A percentile compares a stretch with the other conserved stretches of the same genome.
Evolutionary conservation across 495 filamentous ascomycete genomes (phyloP).

Genomic region (Antarctomyces pellizariae): DNA sequence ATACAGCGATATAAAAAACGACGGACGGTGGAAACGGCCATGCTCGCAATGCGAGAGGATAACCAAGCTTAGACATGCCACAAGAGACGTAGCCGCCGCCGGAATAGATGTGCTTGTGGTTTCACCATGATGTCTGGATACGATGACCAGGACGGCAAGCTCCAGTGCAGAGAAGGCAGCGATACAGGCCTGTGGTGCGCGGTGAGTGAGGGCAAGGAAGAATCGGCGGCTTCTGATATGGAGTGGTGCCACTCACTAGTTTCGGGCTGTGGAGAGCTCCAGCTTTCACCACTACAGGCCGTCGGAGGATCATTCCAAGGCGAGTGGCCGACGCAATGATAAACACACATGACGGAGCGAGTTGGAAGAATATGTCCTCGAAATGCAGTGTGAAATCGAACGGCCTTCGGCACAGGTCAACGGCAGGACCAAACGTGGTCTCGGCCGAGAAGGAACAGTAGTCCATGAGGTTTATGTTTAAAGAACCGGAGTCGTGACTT

Average conservation of each 20-base stretch:
- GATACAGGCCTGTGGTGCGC: slow-evolving; percentile 1
- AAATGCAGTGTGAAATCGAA: slow-evolving; percentile 5
- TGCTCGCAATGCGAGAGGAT: too few relatives aligned
- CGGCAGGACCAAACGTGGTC: slow-evolving; percentile 4
- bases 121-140: not conserved
- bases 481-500: too few relatives aligned
- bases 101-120: slow-evolving; percentile 1
- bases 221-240: too few relatives aligned
- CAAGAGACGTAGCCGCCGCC: slow-evolving; percentile 1
- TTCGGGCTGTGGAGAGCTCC: too few relatives aligned
- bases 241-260: too few relatives aligned
- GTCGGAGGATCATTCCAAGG: not conserved
- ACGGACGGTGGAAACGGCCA: slow-evolving; percentile 1
- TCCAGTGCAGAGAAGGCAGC: slow-evolving; percentile 3
- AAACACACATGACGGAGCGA: slow-evolving; percentile 4
- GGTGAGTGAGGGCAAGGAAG: not conserved
- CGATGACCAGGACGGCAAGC: slow-evolving; percentile 1
- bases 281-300: too few relatives aligned
- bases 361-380: slow-evolving; percentile 5
- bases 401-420: slow-evolving; percentile 2
- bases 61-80: too few relatives aligned
- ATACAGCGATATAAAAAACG: slow-evolving; percentile 3
- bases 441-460: slow-evolving; percentile 5
- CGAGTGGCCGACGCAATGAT: not conserved
- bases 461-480: not conserved